A percentile compares a stretch with the other conserved stretches of the same genome.
Conservation (phyloP, 2,329 filamentous ascomycete genomes). For the Trichoderma guizhouense region DNA sequence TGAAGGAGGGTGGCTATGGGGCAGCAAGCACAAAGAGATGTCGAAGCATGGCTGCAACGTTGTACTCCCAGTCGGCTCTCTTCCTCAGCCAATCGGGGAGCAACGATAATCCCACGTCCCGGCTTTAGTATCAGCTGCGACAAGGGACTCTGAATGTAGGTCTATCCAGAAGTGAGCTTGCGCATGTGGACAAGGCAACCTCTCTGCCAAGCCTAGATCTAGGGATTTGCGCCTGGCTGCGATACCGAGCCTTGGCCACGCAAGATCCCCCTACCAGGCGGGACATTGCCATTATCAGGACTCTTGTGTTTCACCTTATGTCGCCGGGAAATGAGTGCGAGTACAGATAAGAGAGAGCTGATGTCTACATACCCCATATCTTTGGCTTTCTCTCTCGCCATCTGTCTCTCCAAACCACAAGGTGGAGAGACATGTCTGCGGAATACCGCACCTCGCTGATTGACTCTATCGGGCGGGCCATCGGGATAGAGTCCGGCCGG, state of each 20-base stretch:
- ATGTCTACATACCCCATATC: neutral
- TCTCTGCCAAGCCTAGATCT: constrained; percentile 1
- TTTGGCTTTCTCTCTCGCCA: neutral
- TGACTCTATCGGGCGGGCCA: neutral
- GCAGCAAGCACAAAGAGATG: neutral
- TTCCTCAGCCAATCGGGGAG: constrained; percentile 1
- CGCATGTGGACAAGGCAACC: neutral
- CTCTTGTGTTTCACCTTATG: neutral
- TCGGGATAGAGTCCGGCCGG: constrained; percentile 7
- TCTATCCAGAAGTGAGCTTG: neutral
- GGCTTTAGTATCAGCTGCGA: neutral
- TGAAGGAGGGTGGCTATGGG: constrained; percentile 5
- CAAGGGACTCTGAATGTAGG: neutral
- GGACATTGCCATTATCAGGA: neutral
- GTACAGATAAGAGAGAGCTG: neutral
- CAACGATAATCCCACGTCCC: constrained; percentile 7
- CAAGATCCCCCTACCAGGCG: neutral
- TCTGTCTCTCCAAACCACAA: neutral
- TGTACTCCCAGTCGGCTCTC: constrained; percentile 4
- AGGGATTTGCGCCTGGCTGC: neutral
- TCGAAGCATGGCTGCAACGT: constrained; percentile 14
- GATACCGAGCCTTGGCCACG: neutral
- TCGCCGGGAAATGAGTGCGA: neutral
- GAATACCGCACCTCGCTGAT: neutral
- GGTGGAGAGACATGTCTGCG: neutral